Conservation (phyloP, 345 rosid genomes). For the Lumnitzera littorea region DNA sequence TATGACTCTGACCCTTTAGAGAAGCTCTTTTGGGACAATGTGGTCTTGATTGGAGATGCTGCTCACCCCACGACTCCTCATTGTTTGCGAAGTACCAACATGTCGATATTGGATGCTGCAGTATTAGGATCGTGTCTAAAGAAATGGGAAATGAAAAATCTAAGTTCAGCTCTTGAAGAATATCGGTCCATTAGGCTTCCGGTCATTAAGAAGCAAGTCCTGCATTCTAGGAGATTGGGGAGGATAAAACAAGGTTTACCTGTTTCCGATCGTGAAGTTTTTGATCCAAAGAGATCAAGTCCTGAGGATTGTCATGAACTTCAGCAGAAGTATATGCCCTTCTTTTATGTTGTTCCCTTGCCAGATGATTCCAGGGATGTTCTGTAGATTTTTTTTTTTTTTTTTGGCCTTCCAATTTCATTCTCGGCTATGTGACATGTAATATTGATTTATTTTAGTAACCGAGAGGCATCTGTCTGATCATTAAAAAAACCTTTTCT, state of each 20-base stretch:
- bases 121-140: constrained; percentile 57
- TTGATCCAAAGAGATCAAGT: constrained; percentile 27
- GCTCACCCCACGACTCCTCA: constrained; percentile 87
- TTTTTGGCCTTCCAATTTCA: too few species aligned
- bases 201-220: constrained; percentile 56
- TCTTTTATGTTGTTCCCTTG: constrained; percentile 33
- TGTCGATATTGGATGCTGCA: constrained; percentile 66
- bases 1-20: constrained; percentile 66
- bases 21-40: constrained; percentile 42
- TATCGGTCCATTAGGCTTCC: constrained; percentile 57
- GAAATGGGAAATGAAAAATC: constrained; percentile 36
- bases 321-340: constrained; percentile 52
- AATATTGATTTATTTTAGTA: too few species aligned
- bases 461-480: too few species aligned
- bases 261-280: constrained; percentile 20
- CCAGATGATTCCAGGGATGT: constrained; percentile 11
- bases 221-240: constrained; percentile 47
- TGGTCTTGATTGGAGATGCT: constrained; percentile 65
- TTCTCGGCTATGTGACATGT: too few species aligned
- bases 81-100: constrained; percentile 74
- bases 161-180: constrained; percentile 49
- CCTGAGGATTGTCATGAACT: constrained; percentile 32
- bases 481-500: too few species aligned
- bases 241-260: constrained; percentile 59
- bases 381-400: too few species aligned